Conservation (phyloP, 371 early-diverging fungal species). For the Mortierella sp. region DNA sequence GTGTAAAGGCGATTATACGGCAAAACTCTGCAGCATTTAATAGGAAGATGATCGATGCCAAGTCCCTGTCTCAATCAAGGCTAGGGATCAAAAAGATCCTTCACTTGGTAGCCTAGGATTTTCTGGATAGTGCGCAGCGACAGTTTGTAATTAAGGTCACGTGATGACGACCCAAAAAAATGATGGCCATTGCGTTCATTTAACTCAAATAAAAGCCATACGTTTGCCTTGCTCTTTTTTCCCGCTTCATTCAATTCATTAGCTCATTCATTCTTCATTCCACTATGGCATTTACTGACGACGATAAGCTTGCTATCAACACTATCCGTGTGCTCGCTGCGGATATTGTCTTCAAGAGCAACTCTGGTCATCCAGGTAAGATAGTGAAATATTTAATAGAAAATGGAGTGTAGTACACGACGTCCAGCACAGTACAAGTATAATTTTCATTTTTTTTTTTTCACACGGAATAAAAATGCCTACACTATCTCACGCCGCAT, state of each 20-base stretch:
- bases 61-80: no score
- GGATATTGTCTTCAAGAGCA: conserved; percentile 95
- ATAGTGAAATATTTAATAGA: background rate
- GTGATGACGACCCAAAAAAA: background rate
- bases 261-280: background rate
- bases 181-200: no score
- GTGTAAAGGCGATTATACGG: no score
- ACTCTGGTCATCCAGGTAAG: conserved; percentile 98
- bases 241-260: background rate
- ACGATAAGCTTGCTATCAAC: conserved; percentile 84
- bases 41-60: no score
- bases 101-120: no score
- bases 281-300: conserved; percentile 62
- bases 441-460: conserved; percentile 12
- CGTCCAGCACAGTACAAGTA: no score
- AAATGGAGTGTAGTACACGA: background rate
- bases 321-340: conserved; percentile 96
- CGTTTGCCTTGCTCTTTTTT: no score
- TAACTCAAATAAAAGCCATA: no score
- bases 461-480: conserved; percentile 17
- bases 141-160: background rate
- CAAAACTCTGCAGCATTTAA: no score
- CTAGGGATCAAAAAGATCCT: no score
- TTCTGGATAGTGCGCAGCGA: no score
- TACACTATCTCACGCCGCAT: conserved; percentile 1